Conservation (phyloP, 495 filamentous ascomycete species). For the Podospora appendiculata region DNA sequence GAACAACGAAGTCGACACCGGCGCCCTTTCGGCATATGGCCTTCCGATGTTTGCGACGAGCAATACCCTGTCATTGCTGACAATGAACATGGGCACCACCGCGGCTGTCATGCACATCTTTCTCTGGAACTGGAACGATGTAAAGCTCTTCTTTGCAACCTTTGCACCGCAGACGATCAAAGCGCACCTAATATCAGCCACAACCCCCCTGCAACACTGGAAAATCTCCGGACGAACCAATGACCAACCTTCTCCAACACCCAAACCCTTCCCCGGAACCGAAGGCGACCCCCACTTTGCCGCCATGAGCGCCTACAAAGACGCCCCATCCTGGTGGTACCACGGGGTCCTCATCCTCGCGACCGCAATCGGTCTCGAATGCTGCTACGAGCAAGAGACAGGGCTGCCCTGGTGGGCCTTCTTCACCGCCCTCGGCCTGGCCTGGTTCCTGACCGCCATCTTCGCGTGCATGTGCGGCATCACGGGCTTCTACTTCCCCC, state of each 20-base stretch:
- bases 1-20: conserved; percentile 25
- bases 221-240: conserved; percentile 4
- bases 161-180: background rate
- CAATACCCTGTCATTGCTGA: conserved; percentile 29
- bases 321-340: conserved; percentile 49
- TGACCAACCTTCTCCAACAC: background rate
- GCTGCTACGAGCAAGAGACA: conserved; percentile 37
- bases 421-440: conserved; percentile 32
- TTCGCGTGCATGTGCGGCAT: conserved; percentile 25
- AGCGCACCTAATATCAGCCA: too few species aligned
- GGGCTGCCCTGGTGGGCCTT: conserved; percentile 50
- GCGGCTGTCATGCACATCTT: conserved; percentile 33
- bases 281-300: conserved; percentile 40
- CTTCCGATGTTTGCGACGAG: conserved; percentile 33
- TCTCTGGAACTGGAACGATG: conserved; percentile 27
- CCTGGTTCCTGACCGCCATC: conserved; percentile 20
- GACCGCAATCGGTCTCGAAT: conserved; percentile 39
- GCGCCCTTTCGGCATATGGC: conserved; percentile 23
- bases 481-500: conserved; percentile 26
- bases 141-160: conserved; percentile 9
- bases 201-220: too few species aligned
- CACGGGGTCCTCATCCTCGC: conserved; percentile 30
- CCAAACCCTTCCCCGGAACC: background rate
- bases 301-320: conserved; percentile 37
- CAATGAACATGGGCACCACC: conserved; percentile 32